Evolutionary conservation across 192 early-diverging fungal species (phyloP), one percentile per base, ranked within the genome.

Genomic region (Linnemannia zychae): DNA sequence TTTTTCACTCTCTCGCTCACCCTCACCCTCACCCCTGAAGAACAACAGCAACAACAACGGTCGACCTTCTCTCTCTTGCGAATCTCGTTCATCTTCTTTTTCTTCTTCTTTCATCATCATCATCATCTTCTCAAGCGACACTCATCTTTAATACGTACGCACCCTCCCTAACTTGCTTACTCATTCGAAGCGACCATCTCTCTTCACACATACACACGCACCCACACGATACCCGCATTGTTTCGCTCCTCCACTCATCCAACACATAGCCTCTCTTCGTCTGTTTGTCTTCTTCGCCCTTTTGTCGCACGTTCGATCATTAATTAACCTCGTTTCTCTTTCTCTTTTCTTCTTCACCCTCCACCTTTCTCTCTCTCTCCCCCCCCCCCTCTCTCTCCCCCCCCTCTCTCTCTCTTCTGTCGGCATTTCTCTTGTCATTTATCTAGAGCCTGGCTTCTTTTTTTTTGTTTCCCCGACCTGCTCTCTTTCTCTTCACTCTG

Each of bases 391-490:
- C 52, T 24, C 28, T 36, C 46, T 68, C 18, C n/a, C 63, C 38
- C 28, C 36, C 15, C 63, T 31, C 17, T 38, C 63, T 33, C 66
- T 49, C 18, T 33, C 18, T 31, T 34, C 36, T 52, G 49, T 57
- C 18, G 28, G 22, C 60, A 76, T 47, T 47, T 28, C 16, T 67
- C 46, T 31, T 13, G 24, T 22, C 37, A 46, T 22, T 15, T 44
- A 60, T 33, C 28, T 47, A 71, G 38, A 71, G 70, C 70, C 37
- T 71, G n/a, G 13, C 47, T 18, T 71, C 2, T 13, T 47, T 24
- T 49, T 71, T 46, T 71, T 71, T 71, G 20, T 71, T 47, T 71
- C 40, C 70, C 37, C 57, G 57, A 63, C 57, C 57, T 7, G 24
- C 22, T 49, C 48, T 17, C 48, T 63, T 7, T 11, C 57, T n/a